Percentiles rank a stretch among this genome's conserved stretches.
Conservation (phyloP, 1,284 basidiomycete genomes). For the Naganishia liquefaciens region DNA sequence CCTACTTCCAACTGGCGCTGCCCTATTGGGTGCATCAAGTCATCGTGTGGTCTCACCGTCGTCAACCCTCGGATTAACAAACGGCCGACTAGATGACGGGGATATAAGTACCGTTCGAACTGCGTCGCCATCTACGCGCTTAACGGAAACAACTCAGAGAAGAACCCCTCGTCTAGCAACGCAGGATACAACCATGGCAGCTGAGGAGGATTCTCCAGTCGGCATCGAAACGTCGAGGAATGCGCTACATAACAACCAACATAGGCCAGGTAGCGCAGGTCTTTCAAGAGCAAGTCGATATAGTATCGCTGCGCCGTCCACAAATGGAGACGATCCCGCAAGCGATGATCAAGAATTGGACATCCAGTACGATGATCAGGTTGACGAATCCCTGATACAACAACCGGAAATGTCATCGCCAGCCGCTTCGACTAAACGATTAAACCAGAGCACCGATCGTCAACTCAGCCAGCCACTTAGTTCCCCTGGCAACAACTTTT, state of each 20-base stretch:
- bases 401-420: constrained; percentile 16
- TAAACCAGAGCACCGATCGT: constrained; percentile 26
- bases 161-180: background rate
- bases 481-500: constrained; percentile 39
- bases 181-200: background rate
- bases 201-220: background rate
- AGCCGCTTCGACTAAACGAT: constrained; percentile 31
- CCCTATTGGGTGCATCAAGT: constrained; percentile 4
- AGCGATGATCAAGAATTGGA: constrained; percentile 18
- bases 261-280: constrained; percentile 14
- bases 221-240: constrained; percentile 1
- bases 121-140: constrained; percentile 2
- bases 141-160: constrained; percentile 1
- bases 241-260: background rate
- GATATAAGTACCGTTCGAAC: background rate
- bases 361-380: constrained; percentile 13
- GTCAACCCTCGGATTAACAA: background rate
- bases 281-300: constrained; percentile 17
- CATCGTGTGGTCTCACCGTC: background rate
- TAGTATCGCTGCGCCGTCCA: constrained; percentile 15
- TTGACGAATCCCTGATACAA: constrained; percentile 22
- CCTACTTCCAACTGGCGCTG: background rate
- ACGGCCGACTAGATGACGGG: background rate
- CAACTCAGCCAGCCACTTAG: constrained; percentile 29
- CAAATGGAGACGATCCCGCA: constrained; percentile 4